Evolutionary conservation across 192 early-diverging fungal genomes (phyloP).

Genomic region (Glomus cerebriforme): DNA sequence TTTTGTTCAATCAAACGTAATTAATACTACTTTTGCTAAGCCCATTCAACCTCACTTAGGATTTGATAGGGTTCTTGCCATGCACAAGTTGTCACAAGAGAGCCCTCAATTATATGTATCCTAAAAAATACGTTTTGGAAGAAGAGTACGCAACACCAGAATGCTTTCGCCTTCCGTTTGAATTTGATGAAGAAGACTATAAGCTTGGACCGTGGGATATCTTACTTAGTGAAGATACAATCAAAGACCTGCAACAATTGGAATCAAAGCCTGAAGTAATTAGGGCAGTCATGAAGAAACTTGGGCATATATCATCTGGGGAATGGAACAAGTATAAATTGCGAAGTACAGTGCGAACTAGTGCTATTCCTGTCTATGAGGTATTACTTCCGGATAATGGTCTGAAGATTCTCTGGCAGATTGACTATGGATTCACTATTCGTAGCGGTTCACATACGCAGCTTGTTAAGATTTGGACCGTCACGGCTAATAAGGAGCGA

Average conservation of each 20-base stretch:
- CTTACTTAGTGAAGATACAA: constrained; percentile 19
- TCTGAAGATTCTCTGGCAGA: constrained; percentile 22
- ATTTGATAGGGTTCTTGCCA: not conserved
- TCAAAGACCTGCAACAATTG: not conserved
- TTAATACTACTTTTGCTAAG: no score
- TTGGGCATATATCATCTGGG: constrained; percentile 15
- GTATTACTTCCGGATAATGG: not conserved
- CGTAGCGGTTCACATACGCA: not conserved
- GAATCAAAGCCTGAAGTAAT: not conserved
- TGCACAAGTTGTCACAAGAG: constrained; percentile 5
- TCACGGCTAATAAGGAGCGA: constrained; percentile 1
- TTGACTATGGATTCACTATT: constrained; percentile 12
- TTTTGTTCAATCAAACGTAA: not conserved
- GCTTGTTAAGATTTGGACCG: constrained; percentile 16
- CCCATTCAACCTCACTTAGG: not conserved
- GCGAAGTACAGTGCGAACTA: not conserved
- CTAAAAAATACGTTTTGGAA: constrained; percentile 5
- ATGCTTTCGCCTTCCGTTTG: constrained; percentile 21
- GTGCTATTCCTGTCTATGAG: not conserved
- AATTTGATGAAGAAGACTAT: constrained; percentile 20
- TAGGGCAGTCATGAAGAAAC: constrained; percentile 1
- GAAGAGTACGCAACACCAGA: not conserved
- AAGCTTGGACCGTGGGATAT: constrained; percentile 21
- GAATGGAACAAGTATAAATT: not conserved
- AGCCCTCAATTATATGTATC: not conserved